phyloP scores from a whole-genome alignment of 129 eudicot species.

The Chrysanthemum seticuspe region DNA sequence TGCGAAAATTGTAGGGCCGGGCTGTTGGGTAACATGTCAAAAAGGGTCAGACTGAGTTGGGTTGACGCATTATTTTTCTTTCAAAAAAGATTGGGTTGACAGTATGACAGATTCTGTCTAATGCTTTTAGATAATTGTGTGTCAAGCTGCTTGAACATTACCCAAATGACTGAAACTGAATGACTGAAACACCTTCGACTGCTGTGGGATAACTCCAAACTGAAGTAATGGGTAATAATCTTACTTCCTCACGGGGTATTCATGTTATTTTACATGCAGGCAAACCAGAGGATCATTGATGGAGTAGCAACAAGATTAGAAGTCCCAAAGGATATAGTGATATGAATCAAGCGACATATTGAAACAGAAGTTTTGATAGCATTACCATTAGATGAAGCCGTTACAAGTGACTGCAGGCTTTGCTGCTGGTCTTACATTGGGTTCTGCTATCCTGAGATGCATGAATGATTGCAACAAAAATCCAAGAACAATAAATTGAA shows the following conservation, averaged over 20 bases:
- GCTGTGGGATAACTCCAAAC: not conserved
- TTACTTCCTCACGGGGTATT: not conserved
- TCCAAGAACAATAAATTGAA: not conserved
- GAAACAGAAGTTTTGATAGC: slow-evolving; percentile 87
- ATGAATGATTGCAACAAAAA: slow-evolving; percentile 9
- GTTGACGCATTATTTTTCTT: no score
- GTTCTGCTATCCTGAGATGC: slow-evolving; percentile 79
- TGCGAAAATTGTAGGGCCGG: not conserved
- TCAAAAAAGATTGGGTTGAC: no score
- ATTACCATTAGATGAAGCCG: slow-evolving; percentile 88
- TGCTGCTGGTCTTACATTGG: slow-evolving; percentile 96
- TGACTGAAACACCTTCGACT: no score
- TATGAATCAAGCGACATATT: slow-evolving; percentile 78
- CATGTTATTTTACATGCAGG: slow-evolving; percentile 45
- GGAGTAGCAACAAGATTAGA: slow-evolving; percentile 79
- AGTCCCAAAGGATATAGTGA: slow-evolving; percentile 67
- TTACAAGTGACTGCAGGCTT: slow-evolving; percentile 89
- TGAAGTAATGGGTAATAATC: not conserved
- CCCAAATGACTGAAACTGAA: no score
- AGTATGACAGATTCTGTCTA: no score
- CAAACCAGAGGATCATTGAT: slow-evolving; percentile 87
- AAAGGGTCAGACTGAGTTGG: not conserved
- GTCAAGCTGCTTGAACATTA: not conserved
- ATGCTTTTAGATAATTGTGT: not conserved
- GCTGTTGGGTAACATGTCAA: not conserved